Percentiles rank a stretch among this genome's conserved stretches.
Conservation (phyloP, 2,329 filamentous ascomycete species). For the Nemania sp. region DNA sequence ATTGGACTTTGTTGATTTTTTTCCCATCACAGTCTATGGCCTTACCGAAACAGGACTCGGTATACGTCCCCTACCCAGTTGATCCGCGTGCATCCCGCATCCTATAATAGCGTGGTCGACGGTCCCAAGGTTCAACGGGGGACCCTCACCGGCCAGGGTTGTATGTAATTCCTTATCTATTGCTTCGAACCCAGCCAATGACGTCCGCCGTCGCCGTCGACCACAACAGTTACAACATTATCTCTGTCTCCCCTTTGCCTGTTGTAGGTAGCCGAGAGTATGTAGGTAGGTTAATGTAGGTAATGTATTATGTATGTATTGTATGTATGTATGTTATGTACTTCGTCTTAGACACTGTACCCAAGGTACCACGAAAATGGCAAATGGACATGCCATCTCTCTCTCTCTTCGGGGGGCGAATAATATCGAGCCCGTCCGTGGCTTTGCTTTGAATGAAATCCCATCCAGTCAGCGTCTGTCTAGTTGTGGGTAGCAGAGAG, state of each 20-base stretch:
- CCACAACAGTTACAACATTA: slow-evolving; percentile 10
- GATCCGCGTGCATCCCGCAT: slow-evolving; percentile 25
- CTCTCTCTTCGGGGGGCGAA: slow-evolving; percentile 6
- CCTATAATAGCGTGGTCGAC: slow-evolving; percentile 21
- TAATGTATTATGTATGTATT: not conserved
- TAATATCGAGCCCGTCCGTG: slow-evolving; percentile 7
- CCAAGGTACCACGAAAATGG: slow-evolving; percentile 16
- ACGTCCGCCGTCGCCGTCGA: slow-evolving; percentile 12
- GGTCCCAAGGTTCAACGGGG: slow-evolving; percentile 2
- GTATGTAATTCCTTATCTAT: slow-evolving; percentile 40
- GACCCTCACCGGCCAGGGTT: slow-evolving; percentile 16
- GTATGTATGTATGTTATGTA: not conserved
- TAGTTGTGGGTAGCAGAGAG: too few species aligned
- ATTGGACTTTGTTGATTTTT: not conserved
- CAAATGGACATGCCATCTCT: slow-evolving; percentile 5
- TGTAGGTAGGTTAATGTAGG: not conserved
- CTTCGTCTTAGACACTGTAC: slow-evolving; percentile 1
- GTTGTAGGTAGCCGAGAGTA: not conserved
- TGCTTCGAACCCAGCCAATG: slow-evolving; percentile 33
- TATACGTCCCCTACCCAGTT: not conserved
- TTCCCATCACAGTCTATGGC: not conserved
- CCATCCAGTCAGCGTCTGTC: too few species aligned
- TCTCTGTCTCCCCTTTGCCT: not conserved
- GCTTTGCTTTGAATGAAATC: too few species aligned
- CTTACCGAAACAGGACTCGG: slow-evolving; percentile 15